Conservation (phyloP, 306 rosid genomes). For the Dryas drummondii region DNA sequence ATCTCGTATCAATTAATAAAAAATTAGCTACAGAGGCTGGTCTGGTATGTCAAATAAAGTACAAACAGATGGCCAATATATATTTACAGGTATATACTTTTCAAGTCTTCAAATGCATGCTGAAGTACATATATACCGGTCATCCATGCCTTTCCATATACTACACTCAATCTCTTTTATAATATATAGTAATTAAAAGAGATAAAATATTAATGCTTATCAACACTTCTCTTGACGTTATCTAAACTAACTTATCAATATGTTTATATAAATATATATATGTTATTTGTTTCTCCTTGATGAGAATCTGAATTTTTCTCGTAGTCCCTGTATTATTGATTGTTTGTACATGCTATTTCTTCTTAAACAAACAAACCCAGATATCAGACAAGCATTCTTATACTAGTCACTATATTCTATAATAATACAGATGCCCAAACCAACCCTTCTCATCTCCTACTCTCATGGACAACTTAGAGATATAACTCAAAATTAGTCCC, state of each 20-base stretch:
- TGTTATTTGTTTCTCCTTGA: neutral
- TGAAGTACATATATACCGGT: neutral
- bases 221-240: slow-evolving; percentile 15
- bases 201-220: slow-evolving; percentile 2
- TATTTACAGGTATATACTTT: neutral
- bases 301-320: neutral
- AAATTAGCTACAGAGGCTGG: no score
- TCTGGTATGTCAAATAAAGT: neutral
- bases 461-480: slow-evolving; percentile 51
- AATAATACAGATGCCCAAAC: slow-evolving; percentile 35
- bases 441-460: slow-evolving; percentile 33
- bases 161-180: slow-evolving; percentile 10
- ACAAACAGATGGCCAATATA: neutral
- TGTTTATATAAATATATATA: neutral
- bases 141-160: slow-evolving; percentile 13
- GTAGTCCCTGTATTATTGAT: neutral
- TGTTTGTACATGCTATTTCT: neutral
- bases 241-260: neutral
- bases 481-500: slow-evolving; percentile 30
- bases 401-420: slow-evolving; percentile 23
- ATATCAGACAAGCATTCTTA: slow-evolving; percentile 38
- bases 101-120: slow-evolving; percentile 2
- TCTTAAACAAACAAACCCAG: slow-evolving; percentile 32
- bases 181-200: neutral
- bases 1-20: no score